These are phyloP conservation scores for rapeseed (Brassica napus) DNA, from an alignment of 345 rosid species.

Conservation along the genomic window DNA sequence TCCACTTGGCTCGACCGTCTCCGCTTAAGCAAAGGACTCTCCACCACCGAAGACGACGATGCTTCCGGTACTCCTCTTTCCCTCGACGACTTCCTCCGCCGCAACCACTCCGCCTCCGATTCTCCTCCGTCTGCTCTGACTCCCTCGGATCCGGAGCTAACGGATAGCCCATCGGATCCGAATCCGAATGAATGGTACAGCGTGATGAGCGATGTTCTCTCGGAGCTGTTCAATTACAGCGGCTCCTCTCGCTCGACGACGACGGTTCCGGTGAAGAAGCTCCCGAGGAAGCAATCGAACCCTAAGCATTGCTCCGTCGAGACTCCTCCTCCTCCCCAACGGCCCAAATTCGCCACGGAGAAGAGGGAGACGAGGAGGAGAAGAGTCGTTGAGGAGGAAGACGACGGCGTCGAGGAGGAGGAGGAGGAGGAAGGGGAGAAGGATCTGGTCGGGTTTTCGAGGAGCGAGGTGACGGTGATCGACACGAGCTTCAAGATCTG, in stretches of 20 bases:
- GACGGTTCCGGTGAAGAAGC: slow-evolving; percentile 44
- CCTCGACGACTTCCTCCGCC: slow-evolving; percentile 69
- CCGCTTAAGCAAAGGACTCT: slow-evolving; percentile 76
- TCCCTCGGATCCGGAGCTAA: slow-evolving; percentile 42
- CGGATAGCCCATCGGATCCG: slow-evolving; percentile 15
- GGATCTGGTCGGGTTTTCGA: slow-evolving; percentile 74
- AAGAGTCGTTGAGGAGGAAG: slow-evolving; percentile 30
- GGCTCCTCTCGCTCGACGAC: slow-evolving; percentile 25
- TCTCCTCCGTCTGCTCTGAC: slow-evolving; percentile 47
- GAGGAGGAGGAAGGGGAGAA: slow-evolving; percentile 45
- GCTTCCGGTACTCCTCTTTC: slow-evolving; percentile 40
- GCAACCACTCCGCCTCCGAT: slow-evolving; percentile 37
- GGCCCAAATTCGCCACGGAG: slow-evolving; percentile 33
- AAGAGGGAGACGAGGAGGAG: slow-evolving; percentile 30
- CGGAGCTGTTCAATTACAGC: slow-evolving; percentile 76
- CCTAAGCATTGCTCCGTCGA: slow-evolving; percentile 60
- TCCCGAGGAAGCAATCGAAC: slow-evolving; percentile 73
- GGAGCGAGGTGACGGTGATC: slow-evolving; percentile 91
- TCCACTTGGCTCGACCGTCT: slow-evolving; percentile 90
- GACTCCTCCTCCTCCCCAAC: slow-evolving; percentile 17
- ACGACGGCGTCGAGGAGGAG: slow-evolving; percentile 41
- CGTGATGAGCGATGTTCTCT: slow-evolving; percentile 67
- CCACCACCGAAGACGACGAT: slow-evolving; percentile 52
- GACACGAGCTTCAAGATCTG: slow-evolving; percentile 79
- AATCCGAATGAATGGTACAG: slow-evolving; percentile 53